Percentiles rank a stretch among this genome's conserved stretches.
Evolutionary conservation across 1,284 basidiomycete species (phyloP).

Genomic region (Thecaphora thlaspeos): DNA sequence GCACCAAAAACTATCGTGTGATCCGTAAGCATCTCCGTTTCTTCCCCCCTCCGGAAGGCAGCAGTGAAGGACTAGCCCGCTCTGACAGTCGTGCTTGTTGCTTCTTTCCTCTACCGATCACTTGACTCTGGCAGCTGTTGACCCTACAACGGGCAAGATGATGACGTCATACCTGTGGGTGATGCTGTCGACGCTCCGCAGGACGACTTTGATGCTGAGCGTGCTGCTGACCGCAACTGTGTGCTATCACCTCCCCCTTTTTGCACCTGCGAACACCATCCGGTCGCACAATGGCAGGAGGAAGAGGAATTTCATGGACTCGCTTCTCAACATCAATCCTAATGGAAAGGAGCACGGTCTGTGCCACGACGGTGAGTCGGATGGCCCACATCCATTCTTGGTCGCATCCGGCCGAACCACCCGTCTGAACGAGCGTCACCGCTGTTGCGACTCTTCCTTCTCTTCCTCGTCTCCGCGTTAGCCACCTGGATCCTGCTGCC

Average conservation of each 20-base stretch:
- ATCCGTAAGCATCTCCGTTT: slow-evolving; percentile 3
- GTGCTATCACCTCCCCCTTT: neutral
- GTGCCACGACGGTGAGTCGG: slow-evolving; percentile 20
- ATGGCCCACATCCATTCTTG: neutral
- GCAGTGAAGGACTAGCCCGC: neutral
- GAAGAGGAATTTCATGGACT: slow-evolving; percentile 13
- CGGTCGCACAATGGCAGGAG: slow-evolving; percentile 15
- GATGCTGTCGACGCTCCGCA: neutral
- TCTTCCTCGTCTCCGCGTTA: too few species aligned
- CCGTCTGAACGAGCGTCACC: too few species aligned
- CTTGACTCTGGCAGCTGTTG: slow-evolving; percentile 8
- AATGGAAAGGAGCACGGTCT: slow-evolving; percentile 12
- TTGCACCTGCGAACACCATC: too few species aligned
- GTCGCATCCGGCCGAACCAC: neutral
- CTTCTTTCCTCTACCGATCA: neutral
- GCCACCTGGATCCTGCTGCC: slow-evolving; percentile 23
- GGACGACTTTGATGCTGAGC: too few species aligned
- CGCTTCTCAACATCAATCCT: slow-evolving; percentile 2
- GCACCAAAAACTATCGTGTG: slow-evolving; percentile 16
- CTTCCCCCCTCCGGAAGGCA: too few species aligned
- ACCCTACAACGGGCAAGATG: slow-evolving; percentile 25
- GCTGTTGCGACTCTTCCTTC: too few species aligned
- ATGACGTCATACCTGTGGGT: neutral
- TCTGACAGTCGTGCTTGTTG: neutral
- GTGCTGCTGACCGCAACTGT: too few species aligned